These are phyloP conservation scores for Tulasnella sp. DNA, from an alignment of 768 basidiomycete genomes.

Conservation along the genomic window DNA sequence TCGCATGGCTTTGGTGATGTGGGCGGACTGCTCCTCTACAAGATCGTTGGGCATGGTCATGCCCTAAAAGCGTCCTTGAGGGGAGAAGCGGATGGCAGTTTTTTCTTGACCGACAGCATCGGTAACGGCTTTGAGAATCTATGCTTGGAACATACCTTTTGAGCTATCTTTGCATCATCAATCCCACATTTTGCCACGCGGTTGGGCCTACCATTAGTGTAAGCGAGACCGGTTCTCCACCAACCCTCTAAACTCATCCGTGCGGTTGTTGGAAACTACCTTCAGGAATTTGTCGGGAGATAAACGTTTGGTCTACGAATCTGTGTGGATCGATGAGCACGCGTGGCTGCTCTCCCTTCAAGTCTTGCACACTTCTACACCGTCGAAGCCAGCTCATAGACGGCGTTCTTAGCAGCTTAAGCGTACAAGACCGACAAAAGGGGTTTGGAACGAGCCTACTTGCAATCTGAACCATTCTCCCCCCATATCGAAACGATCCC, in stretches of 20 bases:
- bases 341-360: too few species aligned
- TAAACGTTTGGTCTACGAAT: too few species aligned
- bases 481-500: too few species aligned
- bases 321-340: too few species aligned
- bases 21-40: constrained; percentile 28
- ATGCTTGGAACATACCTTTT: constrained; percentile 20
- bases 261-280: constrained; percentile 42
- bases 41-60: background rate
- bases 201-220: constrained; percentile 23
- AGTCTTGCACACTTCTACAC: too few species aligned
- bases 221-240: constrained; percentile 51
- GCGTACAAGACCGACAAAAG: too few species aligned
- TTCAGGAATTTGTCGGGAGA: constrained; percentile 50
- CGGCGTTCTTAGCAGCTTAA: too few species aligned
- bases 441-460: too few species aligned
- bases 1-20: constrained; percentile 40
- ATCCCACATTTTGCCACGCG: too few species aligned
- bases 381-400: too few species aligned
- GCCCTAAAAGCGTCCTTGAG: constrained; percentile 25
- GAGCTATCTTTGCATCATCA: too few species aligned
- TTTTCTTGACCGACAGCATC: constrained; percentile 42
- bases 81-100: constrained; percentile 45
- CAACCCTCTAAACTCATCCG: constrained; percentile 58
- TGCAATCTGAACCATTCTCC: too few species aligned
- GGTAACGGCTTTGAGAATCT: constrained; percentile 42